These are phyloP conservation scores for Capronia epimyces DNA, from an alignment of 2,329 filamentous ascomycete genomes.

Conservation along the genomic window DNA sequence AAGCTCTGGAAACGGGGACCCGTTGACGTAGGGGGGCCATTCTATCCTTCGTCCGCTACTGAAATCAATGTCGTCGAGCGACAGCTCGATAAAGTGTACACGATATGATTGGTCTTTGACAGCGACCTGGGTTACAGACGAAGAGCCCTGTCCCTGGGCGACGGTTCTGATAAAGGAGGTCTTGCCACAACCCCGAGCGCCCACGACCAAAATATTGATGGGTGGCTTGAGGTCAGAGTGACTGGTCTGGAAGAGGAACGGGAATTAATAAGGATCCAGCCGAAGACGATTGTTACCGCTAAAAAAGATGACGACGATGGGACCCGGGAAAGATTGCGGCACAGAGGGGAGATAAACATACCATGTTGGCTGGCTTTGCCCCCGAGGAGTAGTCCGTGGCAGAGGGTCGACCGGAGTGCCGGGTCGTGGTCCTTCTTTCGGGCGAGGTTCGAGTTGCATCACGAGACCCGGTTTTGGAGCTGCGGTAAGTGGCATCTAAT, in stretches of 20 bases:
- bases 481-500: slow-evolving; percentile 18
- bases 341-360: slow-evolving; percentile 1
- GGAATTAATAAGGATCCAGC: slow-evolving; percentile 4
- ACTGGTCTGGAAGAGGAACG: slow-evolving; percentile 10
- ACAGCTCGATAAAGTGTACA: slow-evolving; percentile 54
- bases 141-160: slow-evolving; percentile 42
- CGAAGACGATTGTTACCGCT: not conserved
- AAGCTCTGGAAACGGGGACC: slow-evolving; percentile 65
- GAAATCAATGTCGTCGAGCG: slow-evolving; percentile 48
- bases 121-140: slow-evolving; percentile 46
- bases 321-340: not conserved
- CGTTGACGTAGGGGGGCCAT: slow-evolving; percentile 54
- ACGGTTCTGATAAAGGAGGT: slow-evolving; percentile 55
- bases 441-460: slow-evolving; percentile 15
- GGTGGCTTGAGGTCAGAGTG: slow-evolving; percentile 39
- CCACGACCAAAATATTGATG: slow-evolving; percentile 56
- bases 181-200: slow-evolving; percentile 52
- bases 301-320: not conserved
- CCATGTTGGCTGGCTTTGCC: slow-evolving; percentile 15
- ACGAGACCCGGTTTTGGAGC: slow-evolving; percentile 20
- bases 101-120: slow-evolving; percentile 52
- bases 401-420: slow-evolving; percentile 7
- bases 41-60: slow-evolving; percentile 43
- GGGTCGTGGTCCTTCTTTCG: slow-evolving; percentile 7
- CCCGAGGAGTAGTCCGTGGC: slow-evolving; percentile 5